Evolutionary conservation across 139 green algal genomes (phyloP).

Genomic region (Chlamydomonas sp.): DNA sequence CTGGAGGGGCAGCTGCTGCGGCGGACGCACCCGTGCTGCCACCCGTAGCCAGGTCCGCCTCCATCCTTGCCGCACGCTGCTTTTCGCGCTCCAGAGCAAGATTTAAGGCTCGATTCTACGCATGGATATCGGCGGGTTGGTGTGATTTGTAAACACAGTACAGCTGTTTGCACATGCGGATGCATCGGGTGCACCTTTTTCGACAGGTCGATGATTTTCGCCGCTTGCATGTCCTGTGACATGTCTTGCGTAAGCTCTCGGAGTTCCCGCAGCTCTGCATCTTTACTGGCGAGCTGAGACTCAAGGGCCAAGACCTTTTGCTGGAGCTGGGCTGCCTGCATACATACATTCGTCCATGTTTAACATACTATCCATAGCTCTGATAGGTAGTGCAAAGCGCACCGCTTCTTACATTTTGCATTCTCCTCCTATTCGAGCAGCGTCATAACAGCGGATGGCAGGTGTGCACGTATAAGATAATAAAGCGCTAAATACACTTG

Average conservation of each 20-base stretch:
- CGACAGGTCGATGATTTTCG: slow-evolving; percentile 69
- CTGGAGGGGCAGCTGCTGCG: background rate
- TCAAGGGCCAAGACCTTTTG: slow-evolving; percentile 13
- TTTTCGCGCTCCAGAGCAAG: slow-evolving; percentile 62
- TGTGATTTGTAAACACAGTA: background rate
- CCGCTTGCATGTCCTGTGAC: slow-evolving; percentile 57
- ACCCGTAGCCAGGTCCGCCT: slow-evolving; percentile 31
- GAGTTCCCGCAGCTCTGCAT: slow-evolving; percentile 4
- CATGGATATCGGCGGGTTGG: too few relatives aligned
- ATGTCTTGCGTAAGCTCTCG: slow-evolving; percentile 43
- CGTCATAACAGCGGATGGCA: too few relatives aligned
- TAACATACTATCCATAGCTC: too few relatives aligned
- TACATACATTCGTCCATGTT: background rate
- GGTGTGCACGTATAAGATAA: too few relatives aligned
- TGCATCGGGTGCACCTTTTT: slow-evolving; percentile 53
- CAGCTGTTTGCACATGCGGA: background rate
- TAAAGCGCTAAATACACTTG: too few relatives aligned
- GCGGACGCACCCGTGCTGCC: background rate
- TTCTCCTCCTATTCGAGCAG: too few relatives aligned
- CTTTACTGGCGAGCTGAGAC: background rate
- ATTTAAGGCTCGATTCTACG: slow-evolving; percentile 56
- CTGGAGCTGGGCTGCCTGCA: slow-evolving; percentile 30
- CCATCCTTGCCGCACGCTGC: slow-evolving; percentile 42
- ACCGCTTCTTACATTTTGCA: too few relatives aligned
- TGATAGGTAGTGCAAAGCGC: too few relatives aligned